Percentiles rank a stretch among this genome's conserved stretches.
These are phyloP conservation scores for Carex arenaria DNA, from an alignment of 202 grass and related monocot species.

Conservation along the genomic window DNA sequence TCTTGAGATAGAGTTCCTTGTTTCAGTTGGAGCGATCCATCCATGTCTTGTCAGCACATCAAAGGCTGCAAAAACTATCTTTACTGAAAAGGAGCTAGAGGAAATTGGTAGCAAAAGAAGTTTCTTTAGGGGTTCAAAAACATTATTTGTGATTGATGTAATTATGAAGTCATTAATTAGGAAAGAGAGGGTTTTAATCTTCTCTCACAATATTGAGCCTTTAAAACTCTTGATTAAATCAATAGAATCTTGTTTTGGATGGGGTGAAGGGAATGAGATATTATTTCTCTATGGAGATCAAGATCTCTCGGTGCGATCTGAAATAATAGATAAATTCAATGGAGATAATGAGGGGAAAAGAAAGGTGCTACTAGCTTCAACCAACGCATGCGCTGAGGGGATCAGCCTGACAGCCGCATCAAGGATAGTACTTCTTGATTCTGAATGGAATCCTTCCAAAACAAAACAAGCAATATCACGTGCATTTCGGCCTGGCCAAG, in stretches of 20 bases:
- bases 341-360: slow-evolving; percentile 36
- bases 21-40: slow-evolving; percentile 69
- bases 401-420: slow-evolving; percentile 94
- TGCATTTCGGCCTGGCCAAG: slow-evolving; percentile 78
- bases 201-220: slow-evolving; percentile 77
- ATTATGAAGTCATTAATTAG: slow-evolving; percentile 56
- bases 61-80: slow-evolving; percentile 38
- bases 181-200: slow-evolving; percentile 81
- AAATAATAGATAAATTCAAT: slow-evolving; percentile 85
- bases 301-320: slow-evolving; percentile 47
- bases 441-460: slow-evolving; percentile 94
- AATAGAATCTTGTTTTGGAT: slow-evolving; percentile 56
- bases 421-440: slow-evolving; percentile 81
- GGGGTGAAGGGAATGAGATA: slow-evolving; percentile 67
- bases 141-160: slow-evolving; percentile 80
- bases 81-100: slow-evolving; percentile 42
- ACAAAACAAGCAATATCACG: slow-evolving; percentile 89
- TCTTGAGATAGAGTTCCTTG: slow-evolving; percentile 70
- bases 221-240: slow-evolving; percentile 53
- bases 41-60: slow-evolving; percentile 64
- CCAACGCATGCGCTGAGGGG: slow-evolving; percentile 83
- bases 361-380: slow-evolving; percentile 84
- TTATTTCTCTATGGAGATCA: slow-evolving; percentile 72
- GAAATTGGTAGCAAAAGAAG: slow-evolving; percentile 32
- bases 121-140: slow-evolving; percentile 57